Percentiles rank a stretch among this genome's conserved stretches.
phyloP scores from a whole-genome alignment of 148 eudicot species.

The Agrostemma githago region DNA sequence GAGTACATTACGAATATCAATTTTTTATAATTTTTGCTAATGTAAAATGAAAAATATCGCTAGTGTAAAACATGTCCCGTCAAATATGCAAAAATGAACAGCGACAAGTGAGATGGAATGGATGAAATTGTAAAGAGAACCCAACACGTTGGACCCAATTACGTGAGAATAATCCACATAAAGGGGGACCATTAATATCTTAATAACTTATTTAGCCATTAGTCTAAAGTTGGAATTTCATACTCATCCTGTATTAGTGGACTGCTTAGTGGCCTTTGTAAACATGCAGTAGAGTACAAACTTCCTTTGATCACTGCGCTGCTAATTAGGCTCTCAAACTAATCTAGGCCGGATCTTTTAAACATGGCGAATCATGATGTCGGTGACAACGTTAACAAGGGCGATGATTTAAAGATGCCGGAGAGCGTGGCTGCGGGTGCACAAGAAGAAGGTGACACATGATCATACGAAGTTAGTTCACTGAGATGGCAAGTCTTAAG shows the following conservation, averaged over 20 bases:
- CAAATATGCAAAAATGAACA: no score
- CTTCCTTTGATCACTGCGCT: no score
- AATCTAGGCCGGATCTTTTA: background rate
- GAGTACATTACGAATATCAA: no score
- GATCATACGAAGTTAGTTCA: no score
- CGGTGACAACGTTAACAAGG: background rate
- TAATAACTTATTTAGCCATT: background rate
- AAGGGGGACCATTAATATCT: constrained; percentile 16
- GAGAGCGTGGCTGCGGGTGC: background rate
- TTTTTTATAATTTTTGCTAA: no score
- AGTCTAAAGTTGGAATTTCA: background rate
- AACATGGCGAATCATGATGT: background rate
- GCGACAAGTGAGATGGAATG: no score
- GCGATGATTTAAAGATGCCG: background rate
- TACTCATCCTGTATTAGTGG: background rate
- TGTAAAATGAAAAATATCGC: no score
- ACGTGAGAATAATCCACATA: constrained; percentile 5
- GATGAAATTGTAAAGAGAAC: background rate
- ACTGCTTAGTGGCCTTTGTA: background rate
- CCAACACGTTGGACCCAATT: constrained; percentile 5
- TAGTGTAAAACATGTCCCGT: no score
- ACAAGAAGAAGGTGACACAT: background rate
- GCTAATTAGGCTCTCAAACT: no score
- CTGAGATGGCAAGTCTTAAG: background rate
- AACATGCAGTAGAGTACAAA: no score